phyloP scores from a whole-genome alignment of 2,329 filamentous ascomycete genomes.

The Sclerotinia sclerotiorum region DNA sequence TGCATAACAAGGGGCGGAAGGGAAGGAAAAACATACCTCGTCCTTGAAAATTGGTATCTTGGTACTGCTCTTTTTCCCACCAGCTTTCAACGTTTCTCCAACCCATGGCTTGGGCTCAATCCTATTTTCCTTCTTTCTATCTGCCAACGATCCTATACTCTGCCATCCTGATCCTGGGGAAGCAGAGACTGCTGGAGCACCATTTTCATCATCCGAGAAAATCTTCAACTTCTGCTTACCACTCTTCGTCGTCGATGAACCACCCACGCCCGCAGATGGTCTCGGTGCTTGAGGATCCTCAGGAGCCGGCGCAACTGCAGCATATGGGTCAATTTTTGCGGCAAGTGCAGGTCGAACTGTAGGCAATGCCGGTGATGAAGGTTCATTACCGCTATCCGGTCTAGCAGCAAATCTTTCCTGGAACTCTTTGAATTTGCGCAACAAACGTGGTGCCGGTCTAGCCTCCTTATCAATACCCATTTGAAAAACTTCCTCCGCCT shows the following conservation, averaged over 20 bases:
- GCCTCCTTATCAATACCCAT: conserved; percentile 88
- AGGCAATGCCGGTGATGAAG: conserved; percentile 84
- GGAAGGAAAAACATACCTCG: conserved; percentile 67
- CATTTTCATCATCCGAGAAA: conserved; percentile 12
- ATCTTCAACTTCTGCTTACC: conserved; percentile 40
- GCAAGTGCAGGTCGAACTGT: conserved; percentile 79
- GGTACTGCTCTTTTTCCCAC: conserved; percentile 74
- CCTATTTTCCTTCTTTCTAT: conserved; percentile 91
- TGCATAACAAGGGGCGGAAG: conserved; percentile 45
- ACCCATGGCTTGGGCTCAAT: conserved; percentile 86
- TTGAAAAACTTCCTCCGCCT: conserved; percentile 92
- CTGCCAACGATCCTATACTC: conserved; percentile 58
- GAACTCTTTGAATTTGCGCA: conserved; percentile 92
- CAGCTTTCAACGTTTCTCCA: conserved; percentile 85
- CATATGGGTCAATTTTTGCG: conserved; percentile 83
- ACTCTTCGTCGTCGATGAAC: conserved; percentile 57
- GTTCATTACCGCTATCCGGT: conserved; percentile 61
- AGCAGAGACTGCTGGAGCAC: conserved; percentile 2
- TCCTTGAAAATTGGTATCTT: conserved; percentile 97
- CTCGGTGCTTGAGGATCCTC: conserved; percentile 66
- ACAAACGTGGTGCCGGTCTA: conserved; percentile 72
- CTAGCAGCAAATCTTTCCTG: conserved; percentile 72
- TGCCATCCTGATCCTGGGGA: conserved; percentile 2
- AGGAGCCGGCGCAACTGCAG: conserved; percentile 46
- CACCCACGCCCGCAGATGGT: conserved; percentile 49